Base-by-base conservation (phyloP, 371 early-diverging fungal species). In the Mucor piriformis region DNA sequence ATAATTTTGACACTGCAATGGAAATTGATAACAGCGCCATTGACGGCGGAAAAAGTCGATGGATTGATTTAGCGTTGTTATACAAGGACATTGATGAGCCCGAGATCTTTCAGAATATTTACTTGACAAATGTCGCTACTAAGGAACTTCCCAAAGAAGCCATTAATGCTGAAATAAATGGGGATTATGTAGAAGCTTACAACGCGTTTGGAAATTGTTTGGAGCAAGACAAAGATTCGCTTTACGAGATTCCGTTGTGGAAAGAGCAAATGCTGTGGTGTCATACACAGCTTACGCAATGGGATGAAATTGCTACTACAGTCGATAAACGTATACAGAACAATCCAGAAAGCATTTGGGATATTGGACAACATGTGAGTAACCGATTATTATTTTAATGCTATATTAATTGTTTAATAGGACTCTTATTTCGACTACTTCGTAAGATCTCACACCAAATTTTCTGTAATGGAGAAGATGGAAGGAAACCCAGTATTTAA, bases 11-110 rank as follows among this genome's bases (percentile, higher is more conserved):
- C 6, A 13, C 20, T 23, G 13, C 15, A 2, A 21, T 7, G 24
- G 8, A 8, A 13, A 20, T 46, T 15, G 3, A 13, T 12, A 12
- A 25, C 3, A 21, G 21, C 12, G 21, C 6, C 21, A 24, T 5
- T 7, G 18, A 18, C 13, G 24, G 3, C 8, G 6, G 7, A 3
- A 46, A 46, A 24, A 46, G 11, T 11, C 21, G 12, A 55, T 89
- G 90, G 90, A 81, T 81, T 11, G 69, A 86, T 33, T 59, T 91
- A 5, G 83, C 90, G 0, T 55, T 69, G 5, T 63, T 89, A 0
- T 92, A 87, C 62, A 82, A 84, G 37, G 74, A 77, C 0, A 72
- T 89, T 34, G 85, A 84, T 46, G 82, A 87, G 42, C 66, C 75
- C 27, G 88, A 89, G 35, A 69, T 88, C 1, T 89, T 82, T 61